A percentile compares a stretch with the other conserved stretches of the same genome.
phyloP scores from a whole-genome alignment of 2,329 filamentous ascomycete species.

The Neonectria punicea region DNA sequence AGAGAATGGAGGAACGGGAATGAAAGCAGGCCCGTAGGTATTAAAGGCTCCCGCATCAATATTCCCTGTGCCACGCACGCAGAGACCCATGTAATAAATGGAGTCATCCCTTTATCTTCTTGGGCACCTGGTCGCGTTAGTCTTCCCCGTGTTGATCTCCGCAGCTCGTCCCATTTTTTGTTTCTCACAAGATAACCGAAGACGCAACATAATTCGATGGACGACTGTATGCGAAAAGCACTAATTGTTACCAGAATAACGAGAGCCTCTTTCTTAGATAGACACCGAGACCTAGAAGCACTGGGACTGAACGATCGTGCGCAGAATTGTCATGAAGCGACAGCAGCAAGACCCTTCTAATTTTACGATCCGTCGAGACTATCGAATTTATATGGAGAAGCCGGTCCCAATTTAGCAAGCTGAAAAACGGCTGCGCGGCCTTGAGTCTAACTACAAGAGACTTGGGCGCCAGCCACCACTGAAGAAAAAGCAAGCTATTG shows the following conservation, averaged over 20 bases:
- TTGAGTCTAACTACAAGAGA: background rate
- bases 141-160: background rate
- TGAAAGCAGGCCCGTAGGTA: background rate
- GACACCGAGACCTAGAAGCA: background rate
- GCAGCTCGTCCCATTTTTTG: background rate
- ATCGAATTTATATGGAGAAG: background rate
- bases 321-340: background rate
- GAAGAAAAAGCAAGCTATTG: background rate
- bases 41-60: background rate
- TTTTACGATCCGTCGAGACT: background rate
- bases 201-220: background rate
- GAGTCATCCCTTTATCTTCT: background rate
- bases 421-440: background rate
- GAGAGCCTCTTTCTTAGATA: too few relatives aligned
- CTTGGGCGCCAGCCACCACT: background rate
- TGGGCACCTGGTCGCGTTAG: background rate
- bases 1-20: background rate
- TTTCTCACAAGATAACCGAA: background rate
- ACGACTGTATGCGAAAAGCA: background rate
- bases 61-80: background rate
- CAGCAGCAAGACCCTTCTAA: background rate
- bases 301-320: background rate
- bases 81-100: background rate
- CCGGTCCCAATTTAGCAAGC: background rate
- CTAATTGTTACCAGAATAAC: too few relatives aligned